A percentile compares a stretch with the other conserved stretches of the same genome.
Evolutionary conservation across 2,329 filamentous ascomycete species (phyloP).

Genomic region (Phialophora tarda): DNA sequence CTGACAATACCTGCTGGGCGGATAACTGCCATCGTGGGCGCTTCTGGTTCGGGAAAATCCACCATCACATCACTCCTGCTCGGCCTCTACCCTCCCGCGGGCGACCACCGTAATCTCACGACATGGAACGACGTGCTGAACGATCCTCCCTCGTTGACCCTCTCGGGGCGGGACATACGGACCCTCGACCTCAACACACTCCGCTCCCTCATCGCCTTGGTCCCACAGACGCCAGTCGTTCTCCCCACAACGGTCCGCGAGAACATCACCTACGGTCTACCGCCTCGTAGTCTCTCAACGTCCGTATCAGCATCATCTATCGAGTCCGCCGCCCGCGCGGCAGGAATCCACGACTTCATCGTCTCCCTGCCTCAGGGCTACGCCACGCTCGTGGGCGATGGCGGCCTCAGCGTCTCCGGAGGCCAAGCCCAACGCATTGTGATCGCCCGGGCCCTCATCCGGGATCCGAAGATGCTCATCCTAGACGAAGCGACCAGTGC

Average conservation of each 20-base stretch:
- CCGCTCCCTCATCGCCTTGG: constrained; percentile 67
- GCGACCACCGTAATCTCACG: constrained; percentile 28
- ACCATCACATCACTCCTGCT: constrained; percentile 78
- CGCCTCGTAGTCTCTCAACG: constrained; percentile 59
- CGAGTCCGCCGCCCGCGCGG: constrained; percentile 59
- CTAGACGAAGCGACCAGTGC: constrained; percentile 87
- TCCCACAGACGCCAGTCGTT: constrained; percentile 69
- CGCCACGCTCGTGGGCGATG: constrained; percentile 71
- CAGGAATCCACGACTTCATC: constrained; percentile 76
- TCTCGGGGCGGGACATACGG: constrained; percentile 62
- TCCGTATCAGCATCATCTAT: constrained; percentile 50
- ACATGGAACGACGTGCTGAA: constrained; percentile 1
- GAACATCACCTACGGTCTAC: constrained; percentile 76
- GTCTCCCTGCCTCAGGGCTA: constrained; percentile 72
- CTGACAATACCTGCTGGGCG: constrained; percentile 67
- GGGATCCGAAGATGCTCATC: constrained; percentile 73
- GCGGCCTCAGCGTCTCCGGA: constrained; percentile 73
- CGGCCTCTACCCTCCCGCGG: constrained; percentile 65
- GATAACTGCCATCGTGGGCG: constrained; percentile 78
- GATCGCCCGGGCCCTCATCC: constrained; percentile 78
- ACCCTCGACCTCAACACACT: constrained; percentile 64
- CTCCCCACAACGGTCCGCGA: constrained; percentile 51
- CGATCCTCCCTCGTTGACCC: constrained; percentile 57
- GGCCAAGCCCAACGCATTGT: constrained; percentile 83
- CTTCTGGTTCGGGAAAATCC: constrained; percentile 89